Percentiles rank a stretch among this genome's conserved stretches.
phyloP scores from a whole-genome alignment of 768 basidiomycete genomes.

The Crucibulum laeve region DNA sequence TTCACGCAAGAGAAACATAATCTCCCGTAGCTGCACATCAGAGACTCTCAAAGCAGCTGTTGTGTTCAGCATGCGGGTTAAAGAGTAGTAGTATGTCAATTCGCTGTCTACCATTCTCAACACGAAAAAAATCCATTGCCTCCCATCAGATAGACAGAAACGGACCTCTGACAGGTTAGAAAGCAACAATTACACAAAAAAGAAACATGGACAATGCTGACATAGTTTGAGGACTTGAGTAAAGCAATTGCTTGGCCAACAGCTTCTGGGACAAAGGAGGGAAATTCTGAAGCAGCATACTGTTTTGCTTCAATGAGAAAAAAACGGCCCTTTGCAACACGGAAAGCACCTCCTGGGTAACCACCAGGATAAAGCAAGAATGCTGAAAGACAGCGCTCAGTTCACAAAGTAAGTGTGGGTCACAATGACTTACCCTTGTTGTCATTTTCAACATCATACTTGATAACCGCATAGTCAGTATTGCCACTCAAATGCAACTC shows the following conservation, averaged over 20 bases:
- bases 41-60: constrained; percentile 12
- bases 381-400: constrained; percentile 12
- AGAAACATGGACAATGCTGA: constrained; percentile 10
- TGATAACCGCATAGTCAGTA: constrained; percentile 22
- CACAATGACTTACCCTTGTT: constrained; percentile 17
- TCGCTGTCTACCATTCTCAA: constrained; percentile 18
- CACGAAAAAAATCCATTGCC: constrained; percentile 25
- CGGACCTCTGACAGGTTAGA: constrained; percentile 21
- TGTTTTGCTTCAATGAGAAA: constrained; percentile 22
- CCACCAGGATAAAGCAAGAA: constrained; percentile 19
- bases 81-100: constrained; percentile 20
- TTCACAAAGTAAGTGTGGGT: constrained; percentile 8
- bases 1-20: constrained; percentile 19
- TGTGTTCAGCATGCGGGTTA: constrained; percentile 14
- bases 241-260: constrained; percentile 26
- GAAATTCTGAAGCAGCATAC: constrained; percentile 12
- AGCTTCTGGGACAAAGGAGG: constrained; percentile 20
- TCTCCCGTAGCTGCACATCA: constrained; percentile 15
- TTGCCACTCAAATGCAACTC: constrained; percentile 22
- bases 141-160: constrained; percentile 28
- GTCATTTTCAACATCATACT: constrained; percentile 17
- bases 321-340: constrained; percentile 15
- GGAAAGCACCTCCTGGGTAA: constrained; percentile 18
- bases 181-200: constrained; percentile 12
- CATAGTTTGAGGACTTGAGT: constrained; percentile 18